These are phyloP conservation scores for Aquilaria sinensis DNA, from an alignment of 345 rosid species.

Conservation along the genomic window DNA sequence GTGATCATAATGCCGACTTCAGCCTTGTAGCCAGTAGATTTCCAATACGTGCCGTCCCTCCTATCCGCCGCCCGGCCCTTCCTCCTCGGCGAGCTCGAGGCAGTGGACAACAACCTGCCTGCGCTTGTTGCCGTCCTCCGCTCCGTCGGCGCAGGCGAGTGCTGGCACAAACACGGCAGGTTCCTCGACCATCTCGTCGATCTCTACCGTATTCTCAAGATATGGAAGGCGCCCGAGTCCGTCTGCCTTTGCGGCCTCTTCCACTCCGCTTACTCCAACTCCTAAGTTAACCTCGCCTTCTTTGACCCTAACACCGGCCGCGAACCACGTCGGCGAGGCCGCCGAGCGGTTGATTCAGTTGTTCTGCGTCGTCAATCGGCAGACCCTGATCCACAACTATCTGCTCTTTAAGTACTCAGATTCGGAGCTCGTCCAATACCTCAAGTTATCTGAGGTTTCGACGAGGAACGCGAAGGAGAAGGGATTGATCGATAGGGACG, in stretches of 20 bases:
- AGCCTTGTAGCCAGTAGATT: conserved; percentile 6
- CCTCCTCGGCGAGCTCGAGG: conserved; percentile 81
- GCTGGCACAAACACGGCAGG: conserved; percentile 99
- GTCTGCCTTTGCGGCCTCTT: conserved; percentile 92
- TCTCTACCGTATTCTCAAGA: conserved; percentile 69
- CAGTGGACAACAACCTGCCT: conserved; percentile 55
- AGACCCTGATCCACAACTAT: conserved; percentile 73
- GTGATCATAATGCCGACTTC: conserved; percentile 18
- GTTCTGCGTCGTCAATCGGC: conserved; percentile 81
- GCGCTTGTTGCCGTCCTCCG: conserved; percentile 59
- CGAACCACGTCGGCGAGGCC: conserved; percentile 72
- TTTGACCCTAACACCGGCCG: conserved; percentile 85
- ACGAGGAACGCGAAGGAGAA: conserved; percentile 52
- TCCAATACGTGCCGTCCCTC: conserved; percentile 26
- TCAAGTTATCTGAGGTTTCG: conserved; percentile 46
- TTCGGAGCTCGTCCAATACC: conserved; percentile 61
- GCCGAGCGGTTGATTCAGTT: conserved; percentile 84
- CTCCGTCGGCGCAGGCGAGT: conserved; percentile 95
- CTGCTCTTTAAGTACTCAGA: conserved; percentile 73
- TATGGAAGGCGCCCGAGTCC: conserved; percentile 74
- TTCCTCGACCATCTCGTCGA: conserved; percentile 82
- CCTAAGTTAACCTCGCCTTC: conserved; percentile 86
- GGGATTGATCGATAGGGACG: conserved; percentile 47
- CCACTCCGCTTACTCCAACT: conserved; percentile 94
- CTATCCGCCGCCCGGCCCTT: conserved; percentile 70